phyloP scores from a whole-genome alignment of 73 alveolate genomes.

The Urostyla sp. region DNA sequence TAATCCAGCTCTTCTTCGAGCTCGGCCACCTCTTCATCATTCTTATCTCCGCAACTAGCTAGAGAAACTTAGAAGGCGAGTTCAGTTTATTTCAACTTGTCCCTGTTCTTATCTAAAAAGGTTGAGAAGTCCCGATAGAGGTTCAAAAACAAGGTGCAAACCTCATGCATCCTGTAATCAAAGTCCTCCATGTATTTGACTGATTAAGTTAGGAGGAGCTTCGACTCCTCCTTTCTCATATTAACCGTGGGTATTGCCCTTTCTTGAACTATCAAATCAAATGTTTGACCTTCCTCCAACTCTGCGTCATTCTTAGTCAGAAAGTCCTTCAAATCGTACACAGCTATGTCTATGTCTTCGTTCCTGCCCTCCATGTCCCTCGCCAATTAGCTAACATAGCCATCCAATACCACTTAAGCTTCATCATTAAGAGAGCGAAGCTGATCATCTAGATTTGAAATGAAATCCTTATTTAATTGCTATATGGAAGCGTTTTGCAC shows the following conservation, averaged over 20 bases:
- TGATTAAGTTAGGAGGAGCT: constrained; percentile 49
- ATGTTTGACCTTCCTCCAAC: constrained; percentile 65
- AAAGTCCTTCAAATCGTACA: constrained; percentile 61
- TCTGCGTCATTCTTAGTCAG: constrained; percentile 63
- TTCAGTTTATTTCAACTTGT: constrained; percentile 61
- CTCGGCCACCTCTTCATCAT: constrained; percentile 62
- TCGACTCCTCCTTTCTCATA: constrained; percentile 64
- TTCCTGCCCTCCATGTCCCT: constrained; percentile 52
- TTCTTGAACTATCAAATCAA: constrained; percentile 63
- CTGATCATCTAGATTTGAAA: constrained; percentile 48
- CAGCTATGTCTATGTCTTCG: constrained; percentile 56
- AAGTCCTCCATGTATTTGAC: constrained; percentile 73
- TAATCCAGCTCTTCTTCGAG: constrained; percentile 69
- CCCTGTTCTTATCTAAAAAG: constrained; percentile 62
- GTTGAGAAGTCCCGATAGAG: constrained; percentile 69
- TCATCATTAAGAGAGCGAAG: constrained; percentile 61
- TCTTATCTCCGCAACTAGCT: constrained; percentile 73
- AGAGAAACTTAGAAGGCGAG: constrained; percentile 59
- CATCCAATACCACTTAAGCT: constrained; percentile 67
- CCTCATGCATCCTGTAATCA: constrained; percentile 70
- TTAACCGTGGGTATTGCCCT: constrained; percentile 61
- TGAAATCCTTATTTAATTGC: constrained; percentile 51
- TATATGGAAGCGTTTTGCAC: constrained; percentile 16
- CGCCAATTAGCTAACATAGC: constrained; percentile 21
- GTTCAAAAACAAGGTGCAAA: constrained; percentile 57